Conservation (phyloP, 2,329 filamentous ascomycete genomes). For the Leptosphaerulina australis region DNA sequence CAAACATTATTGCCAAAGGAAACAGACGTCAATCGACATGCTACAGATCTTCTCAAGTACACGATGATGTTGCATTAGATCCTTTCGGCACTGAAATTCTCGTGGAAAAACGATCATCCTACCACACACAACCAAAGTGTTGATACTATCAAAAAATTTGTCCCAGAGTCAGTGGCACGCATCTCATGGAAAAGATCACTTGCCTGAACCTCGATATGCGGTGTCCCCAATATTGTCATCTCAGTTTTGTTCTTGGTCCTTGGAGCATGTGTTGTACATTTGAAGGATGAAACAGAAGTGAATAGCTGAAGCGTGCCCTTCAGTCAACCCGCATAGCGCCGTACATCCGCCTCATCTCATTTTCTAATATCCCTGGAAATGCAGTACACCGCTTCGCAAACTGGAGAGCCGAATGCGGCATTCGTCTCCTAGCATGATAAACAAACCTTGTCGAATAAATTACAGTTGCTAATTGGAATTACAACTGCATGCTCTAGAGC, state of each 20-base stretch:
- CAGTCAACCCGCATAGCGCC: constrained; percentile 13
- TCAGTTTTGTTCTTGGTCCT: not conserved
- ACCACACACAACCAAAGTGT: not conserved
- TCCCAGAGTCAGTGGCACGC: not conserved
- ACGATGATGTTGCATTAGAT: not conserved
- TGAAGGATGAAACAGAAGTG: constrained; percentile 1
- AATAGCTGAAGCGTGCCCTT: constrained; percentile 7
- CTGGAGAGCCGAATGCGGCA: constrained; percentile 16
- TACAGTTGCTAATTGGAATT: not conserved
- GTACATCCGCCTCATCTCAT: constrained; percentile 17
- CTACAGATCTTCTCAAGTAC: not conserved
- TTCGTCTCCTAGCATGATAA: constrained; percentile 8
- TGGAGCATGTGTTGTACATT: not conserved
- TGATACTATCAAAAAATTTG: not conserved
- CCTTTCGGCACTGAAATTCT: not conserved
- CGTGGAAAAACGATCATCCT: not conserved
- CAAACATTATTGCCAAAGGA: too few relatives aligned
- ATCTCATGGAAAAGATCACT: not conserved
- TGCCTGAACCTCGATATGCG: not conserved
- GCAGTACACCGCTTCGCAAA: constrained; percentile 12
- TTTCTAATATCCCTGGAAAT: constrained; percentile 16
- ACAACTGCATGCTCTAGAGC: constrained; percentile 11
- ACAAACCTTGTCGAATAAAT: not conserved
- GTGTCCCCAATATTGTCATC: not conserved
- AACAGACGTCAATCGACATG: not conserved